Base-by-base conservation (phyloP, 331 rosid species). In the Phaseolus coccineus region DNA sequence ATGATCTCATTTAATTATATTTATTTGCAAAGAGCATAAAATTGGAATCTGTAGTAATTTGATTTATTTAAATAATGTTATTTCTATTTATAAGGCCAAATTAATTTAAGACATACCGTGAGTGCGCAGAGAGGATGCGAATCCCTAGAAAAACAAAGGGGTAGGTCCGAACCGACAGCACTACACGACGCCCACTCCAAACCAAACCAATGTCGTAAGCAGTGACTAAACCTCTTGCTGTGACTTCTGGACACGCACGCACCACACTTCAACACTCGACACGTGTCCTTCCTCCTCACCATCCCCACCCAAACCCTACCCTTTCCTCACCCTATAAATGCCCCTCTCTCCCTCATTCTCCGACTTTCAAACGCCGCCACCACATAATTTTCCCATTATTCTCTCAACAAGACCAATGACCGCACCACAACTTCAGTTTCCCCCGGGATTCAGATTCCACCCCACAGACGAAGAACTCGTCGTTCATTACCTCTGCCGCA, bases 401-500 rank as follows among this genome's bases (percentile, higher is more conserved):
- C 47, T 42, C 13, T 9, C 47, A 42, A 2, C 47, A 40, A 8
- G 15, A 25, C 11, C 25, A 24, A 84, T 83, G 85, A 15, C 89
- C n/a, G 27, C 87, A 52, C 25, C 65, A 6, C 24, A 85, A 27
- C 78, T 92, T 58, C 85, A 86, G 74, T 42, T 89, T 8, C 96
- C 97, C 1, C 96, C 94, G 0, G 96, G 97, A 16, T 90, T 92
- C 87, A 40, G 96, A 68, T 92, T 92, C 73, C 96, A 92, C 31
- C 96, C 96, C 1, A 92, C 97, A 30, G 96, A 92, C 24, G 96
- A 92, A n/a, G 97, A 92, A 84, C 96, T 92, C 4, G 92, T 92
- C 67, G 42, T 52, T 53, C 94, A 92, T 89, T 92, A 89, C 47
- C 94, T 92, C 71, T 80, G 85, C 84, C 89, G 90, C 0, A 90